These are phyloP conservation scores for Leccinum subspadiceum DNA, from an alignment of 1,284 basidiomycete species.

Conservation along the genomic window DNA sequence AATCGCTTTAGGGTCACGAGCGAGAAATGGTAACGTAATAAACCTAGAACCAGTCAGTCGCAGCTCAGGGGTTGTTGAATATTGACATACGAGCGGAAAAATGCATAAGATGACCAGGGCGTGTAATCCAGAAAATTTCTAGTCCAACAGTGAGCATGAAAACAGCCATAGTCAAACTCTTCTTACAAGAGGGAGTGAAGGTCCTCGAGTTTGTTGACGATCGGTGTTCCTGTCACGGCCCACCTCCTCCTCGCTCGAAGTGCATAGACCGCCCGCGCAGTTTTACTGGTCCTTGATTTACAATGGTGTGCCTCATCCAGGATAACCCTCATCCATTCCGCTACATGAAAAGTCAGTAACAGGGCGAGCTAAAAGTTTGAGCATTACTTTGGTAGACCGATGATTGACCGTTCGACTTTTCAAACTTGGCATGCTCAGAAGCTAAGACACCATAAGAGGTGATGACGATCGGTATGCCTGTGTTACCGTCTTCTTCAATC, in stretches of 20 bases:
- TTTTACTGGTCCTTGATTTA: conserved; percentile 88
- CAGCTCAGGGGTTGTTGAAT: not conserved
- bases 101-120: conserved; percentile 89
- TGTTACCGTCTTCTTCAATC: conserved; percentile 44
- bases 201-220: conserved; percentile 94
- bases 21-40: conserved; percentile 86
- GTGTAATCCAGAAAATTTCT: conserved; percentile 89
- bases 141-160: conserved; percentile 5
- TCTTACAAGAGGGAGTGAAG: conserved; percentile 83
- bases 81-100: conserved; percentile 74
- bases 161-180: not conserved
- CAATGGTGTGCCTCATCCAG: conserved; percentile 95
- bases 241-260: conserved; percentile 80
- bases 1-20: conserved; percentile 85
- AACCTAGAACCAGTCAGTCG: conserved; percentile 49
- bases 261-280: conserved; percentile 88
- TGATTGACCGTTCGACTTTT: conserved; percentile 49
- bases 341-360: conserved; percentile 36
- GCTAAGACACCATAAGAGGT: conserved; percentile 88
- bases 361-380: not conserved
- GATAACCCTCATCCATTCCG: conserved; percentile 78
- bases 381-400: conserved; percentile 72
- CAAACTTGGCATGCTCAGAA: conserved; percentile 78
- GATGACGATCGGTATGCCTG: conserved; percentile 74
- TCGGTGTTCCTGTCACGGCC: conserved; percentile 95